Evolutionary conservation across 768 basidiomycete species (phyloP).

Genomic region (Tylopilus subfusipes): DNA sequence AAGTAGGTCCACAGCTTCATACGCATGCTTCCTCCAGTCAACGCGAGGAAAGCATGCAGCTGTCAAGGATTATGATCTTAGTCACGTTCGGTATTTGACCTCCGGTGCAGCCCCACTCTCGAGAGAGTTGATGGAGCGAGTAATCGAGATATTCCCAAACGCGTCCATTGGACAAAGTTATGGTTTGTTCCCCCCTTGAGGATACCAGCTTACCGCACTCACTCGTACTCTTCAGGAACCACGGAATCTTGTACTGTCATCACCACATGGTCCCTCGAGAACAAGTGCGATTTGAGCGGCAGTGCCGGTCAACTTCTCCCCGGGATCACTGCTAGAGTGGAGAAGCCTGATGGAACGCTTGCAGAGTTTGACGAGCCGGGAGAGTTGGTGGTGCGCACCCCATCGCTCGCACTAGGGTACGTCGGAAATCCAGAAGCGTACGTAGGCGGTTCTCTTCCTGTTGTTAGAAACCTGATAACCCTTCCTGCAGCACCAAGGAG

Average conservation of each 20-base stretch:
- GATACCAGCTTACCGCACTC: background rate
- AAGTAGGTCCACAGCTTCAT: conserved; percentile 31
- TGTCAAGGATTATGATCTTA: conserved; percentile 37
- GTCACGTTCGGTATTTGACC: conserved; percentile 37
- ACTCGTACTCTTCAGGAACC: conserved; percentile 39
- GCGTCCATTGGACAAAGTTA: conserved; percentile 60
- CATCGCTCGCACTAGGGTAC: conserved; percentile 59
- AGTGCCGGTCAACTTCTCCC: conserved; percentile 58
- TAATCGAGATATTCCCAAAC: conserved; percentile 45
- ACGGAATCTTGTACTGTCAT: conserved; percentile 62
- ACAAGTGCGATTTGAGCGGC: conserved; percentile 47
- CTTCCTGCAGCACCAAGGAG: conserved; percentile 49
- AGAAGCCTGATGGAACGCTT: conserved; percentile 54
- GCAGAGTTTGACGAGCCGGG: conserved; percentile 58
- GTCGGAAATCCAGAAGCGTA: conserved; percentile 58
- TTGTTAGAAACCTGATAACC: conserved; percentile 5
- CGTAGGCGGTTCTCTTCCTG: conserved; percentile 22
- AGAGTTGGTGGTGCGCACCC: conserved; percentile 57
- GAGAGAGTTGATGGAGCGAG: conserved; percentile 44
- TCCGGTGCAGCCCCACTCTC: conserved; percentile 60
- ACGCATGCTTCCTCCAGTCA: background rate
- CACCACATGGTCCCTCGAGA: conserved; percentile 42
- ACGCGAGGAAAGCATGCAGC: conserved; percentile 33
- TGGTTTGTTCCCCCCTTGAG: conserved; percentile 34
- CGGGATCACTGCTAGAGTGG: conserved; percentile 52